Evolutionary conservation across 306 rosid species (phyloP).

Genomic region (Macrotyloma uniflorum): DNA sequence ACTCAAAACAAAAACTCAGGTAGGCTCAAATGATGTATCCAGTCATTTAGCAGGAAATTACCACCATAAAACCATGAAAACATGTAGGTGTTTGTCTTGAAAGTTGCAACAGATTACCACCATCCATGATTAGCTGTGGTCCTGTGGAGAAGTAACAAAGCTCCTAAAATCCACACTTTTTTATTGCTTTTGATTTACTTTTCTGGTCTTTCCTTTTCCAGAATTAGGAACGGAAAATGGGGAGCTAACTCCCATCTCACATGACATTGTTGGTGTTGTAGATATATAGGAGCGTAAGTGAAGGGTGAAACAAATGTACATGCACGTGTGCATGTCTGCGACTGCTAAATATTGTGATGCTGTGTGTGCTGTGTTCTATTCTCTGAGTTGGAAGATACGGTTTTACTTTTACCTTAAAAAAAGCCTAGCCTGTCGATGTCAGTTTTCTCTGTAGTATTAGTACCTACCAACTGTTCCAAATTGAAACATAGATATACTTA

Average conservation of each 20-base stretch:
- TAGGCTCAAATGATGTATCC: background rate
- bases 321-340: conserved; percentile 34
- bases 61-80: conserved; percentile 5
- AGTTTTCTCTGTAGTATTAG: conserved; percentile 43
- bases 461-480: conserved; percentile 39
- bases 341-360: background rate
- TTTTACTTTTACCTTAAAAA: conserved; percentile 62
- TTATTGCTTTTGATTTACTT: background rate
- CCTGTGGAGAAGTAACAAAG: conserved; percentile 36
- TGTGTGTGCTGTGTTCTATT: conserved; percentile 37
- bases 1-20: background rate
- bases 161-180: background rate
- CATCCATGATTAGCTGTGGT: conserved; percentile 10
- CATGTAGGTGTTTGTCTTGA: background rate
- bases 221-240: conserved; percentile 56
- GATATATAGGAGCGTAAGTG: conserved; percentile 1
- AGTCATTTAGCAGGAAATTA: conserved; percentile 5
- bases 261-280: conserved; percentile 46
- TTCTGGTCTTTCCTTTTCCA: conserved; percentile 44
- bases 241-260: conserved; percentile 66
- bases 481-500: conserved; percentile 13
- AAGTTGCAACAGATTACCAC: background rate
- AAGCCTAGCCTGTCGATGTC: conserved; percentile 57
- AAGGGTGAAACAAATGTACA: conserved; percentile 35
- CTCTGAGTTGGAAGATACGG: conserved; percentile 44